Conservation (phyloP, 148 eudicot genomes). For the Rhododendron ferrugineum region DNA sequence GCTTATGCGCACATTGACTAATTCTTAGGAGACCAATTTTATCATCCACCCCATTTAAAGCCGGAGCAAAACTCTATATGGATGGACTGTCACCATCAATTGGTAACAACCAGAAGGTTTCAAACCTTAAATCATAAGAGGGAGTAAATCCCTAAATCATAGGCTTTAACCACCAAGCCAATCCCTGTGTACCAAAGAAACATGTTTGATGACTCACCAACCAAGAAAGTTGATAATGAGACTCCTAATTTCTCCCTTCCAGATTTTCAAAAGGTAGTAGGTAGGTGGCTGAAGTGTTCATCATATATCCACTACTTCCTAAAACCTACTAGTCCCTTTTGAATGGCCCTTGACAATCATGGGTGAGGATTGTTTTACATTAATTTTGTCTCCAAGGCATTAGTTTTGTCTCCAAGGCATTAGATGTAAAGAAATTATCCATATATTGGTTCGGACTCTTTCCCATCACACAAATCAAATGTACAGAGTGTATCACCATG, state of each 20-base stretch:
- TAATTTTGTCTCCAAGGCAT: neutral
- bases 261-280: neutral
- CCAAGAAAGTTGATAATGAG: neutral
- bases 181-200: neutral
- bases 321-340: neutral
- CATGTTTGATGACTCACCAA: neutral
- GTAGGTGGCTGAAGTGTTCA: neutral
- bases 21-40: too few species aligned
- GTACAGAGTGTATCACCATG: neutral
- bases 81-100: neutral
- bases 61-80: neutral
- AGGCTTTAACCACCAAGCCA: neutral
- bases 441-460: neutral
- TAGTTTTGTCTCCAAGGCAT: neutral
- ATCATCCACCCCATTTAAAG: neutral
- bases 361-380: neutral
- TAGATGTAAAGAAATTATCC: neutral
- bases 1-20: too few species aligned
- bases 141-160: too few species aligned
- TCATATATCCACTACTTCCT: neutral
- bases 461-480: neutral
- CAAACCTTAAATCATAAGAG: neutral
- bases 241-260: neutral
- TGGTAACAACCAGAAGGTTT: neutral
- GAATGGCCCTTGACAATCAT: neutral